These are phyloP conservation scores for Nemania sp. DNA, from an alignment of 2,329 filamentous ascomycete species.

Conservation along the genomic window DNA sequence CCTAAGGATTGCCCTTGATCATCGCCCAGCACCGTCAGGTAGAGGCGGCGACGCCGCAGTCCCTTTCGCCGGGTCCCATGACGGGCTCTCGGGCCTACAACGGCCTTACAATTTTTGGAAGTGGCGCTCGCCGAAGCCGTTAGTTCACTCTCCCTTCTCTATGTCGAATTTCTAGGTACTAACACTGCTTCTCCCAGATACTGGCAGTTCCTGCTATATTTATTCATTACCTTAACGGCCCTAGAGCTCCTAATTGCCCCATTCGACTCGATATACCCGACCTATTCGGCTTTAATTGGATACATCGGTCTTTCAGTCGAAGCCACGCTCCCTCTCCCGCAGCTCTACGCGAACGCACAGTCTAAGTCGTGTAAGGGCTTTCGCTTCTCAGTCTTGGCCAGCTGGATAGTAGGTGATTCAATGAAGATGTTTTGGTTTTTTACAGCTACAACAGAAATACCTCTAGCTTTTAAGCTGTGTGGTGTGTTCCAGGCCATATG, in stretches of 20 bases:
- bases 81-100: constrained; percentile 56
- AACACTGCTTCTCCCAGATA: constrained; percentile 63
- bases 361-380: constrained; percentile 81
- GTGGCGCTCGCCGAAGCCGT: constrained; percentile 79
- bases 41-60: constrained; percentile 70
- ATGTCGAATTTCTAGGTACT: constrained; percentile 35
- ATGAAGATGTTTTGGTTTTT: constrained; percentile 94
- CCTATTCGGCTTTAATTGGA: constrained; percentile 77
- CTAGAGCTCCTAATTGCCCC: constrained; percentile 76
- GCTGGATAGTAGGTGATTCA: constrained; percentile 82
- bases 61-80: constrained; percentile 71
- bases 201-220: constrained; percentile 81
- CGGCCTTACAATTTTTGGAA: constrained; percentile 86
- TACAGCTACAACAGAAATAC: constrained; percentile 75
- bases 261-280: constrained; percentile 66
- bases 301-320: constrained; percentile 82
- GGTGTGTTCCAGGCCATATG: constrained; percentile 84
- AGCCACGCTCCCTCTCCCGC: constrained; percentile 83
- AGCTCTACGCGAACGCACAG: constrained; percentile 78
- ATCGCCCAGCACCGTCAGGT: constrained; percentile 69
- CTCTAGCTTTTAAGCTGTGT: constrained; percentile 83
- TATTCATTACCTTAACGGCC: constrained; percentile 69
- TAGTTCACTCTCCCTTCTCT: constrained; percentile 48
- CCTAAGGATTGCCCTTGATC: constrained; percentile 75
- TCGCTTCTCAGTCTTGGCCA: constrained; percentile 78